Evolutionary conservation across 129 eudicot species (phyloP).

Genomic region (Flaveria bidentis): DNA sequence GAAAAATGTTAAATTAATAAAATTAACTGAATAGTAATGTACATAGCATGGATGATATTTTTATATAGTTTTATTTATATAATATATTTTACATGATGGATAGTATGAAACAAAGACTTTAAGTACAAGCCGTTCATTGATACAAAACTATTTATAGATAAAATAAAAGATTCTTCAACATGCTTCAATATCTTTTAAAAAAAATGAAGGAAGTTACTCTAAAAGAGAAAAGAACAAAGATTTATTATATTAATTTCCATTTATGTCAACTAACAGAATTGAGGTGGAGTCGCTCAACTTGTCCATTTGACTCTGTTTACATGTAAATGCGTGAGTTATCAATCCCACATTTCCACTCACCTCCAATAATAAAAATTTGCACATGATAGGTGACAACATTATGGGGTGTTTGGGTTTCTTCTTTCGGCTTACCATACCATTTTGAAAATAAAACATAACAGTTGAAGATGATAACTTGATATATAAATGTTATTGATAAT

Average conservation of each 20-base stretch:
- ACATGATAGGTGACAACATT: constrained; percentile 7
- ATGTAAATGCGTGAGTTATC: neutral
- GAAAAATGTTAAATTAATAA: no score
- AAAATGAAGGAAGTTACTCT: neutral
- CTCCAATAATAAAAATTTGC: constrained; percentile 10
- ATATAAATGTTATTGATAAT: neutral
- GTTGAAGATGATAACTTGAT: neutral
- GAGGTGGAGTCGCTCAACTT: neutral
- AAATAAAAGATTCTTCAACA: no score
- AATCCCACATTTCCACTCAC: neutral
- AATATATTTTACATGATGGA: no score
- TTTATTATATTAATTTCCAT: neutral
- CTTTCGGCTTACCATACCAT: neutral
- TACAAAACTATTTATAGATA: no score
- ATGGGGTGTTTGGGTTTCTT: neutral
- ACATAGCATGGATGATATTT: no score
- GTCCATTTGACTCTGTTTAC: constrained; percentile 7
- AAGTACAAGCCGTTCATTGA: no score
- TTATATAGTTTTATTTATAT: no score
- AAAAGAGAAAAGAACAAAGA: neutral
- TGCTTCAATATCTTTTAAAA: neutral
- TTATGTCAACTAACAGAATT: neutral
- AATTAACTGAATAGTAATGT: no score
- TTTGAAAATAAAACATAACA: neutral
- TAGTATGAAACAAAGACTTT: no score